Base-by-base conservation (phyloP, 805 yeast genomes). In the Ogataea neopini region DNA sequence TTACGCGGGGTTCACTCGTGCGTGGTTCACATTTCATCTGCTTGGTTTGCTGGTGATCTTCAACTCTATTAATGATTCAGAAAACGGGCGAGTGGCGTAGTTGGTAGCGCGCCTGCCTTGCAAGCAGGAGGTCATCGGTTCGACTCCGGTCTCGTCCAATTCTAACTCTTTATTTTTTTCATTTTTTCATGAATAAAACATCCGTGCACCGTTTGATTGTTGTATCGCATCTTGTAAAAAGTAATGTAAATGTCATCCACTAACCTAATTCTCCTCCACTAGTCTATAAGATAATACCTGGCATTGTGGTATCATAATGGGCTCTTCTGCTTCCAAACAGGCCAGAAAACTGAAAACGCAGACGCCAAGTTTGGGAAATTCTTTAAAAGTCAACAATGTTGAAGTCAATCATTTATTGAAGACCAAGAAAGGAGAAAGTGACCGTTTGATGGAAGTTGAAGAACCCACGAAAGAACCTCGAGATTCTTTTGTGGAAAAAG, bases 71-170 rank as follows among this genome's bases (percentile, higher is more conserved):
- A 30, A 14, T n/a, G 5, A 13, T 11, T 11, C 34, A 30, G 15
- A 11, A 11, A 30, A 8, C 32, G 84, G 86, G 86, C 85, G 83
- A 77, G 83, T 81, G 83, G 86, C 85, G 85, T 77, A 81, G 86
- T 80, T 80, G 86, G 86, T 81, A 81, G 85, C 84, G 85, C 86
- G 85, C 75, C 73, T 75, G 81, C 86, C 81, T 80, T 79, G 86
- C 86, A 81, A 77, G 86, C 78, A 73, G 74, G 75, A 81, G 86
- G 86, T 80, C 86, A 77, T 72, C 75, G 85, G 86, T 81, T 81
- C 86, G 84, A 81, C 68, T 80, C 86, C 86, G 76, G 80, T 77
- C 83, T 77, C 83, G 85, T 81, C 86, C 85, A 80, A 50, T 48
- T 14, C 25, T 6, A 22, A n/a, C n/a, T n/a, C n/a, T n/a, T n/a